These are phyloP conservation scores for Rhizoclosmatium sp. DNA, from an alignment of 192 early-diverging fungal species.

Conservation along the genomic window DNA sequence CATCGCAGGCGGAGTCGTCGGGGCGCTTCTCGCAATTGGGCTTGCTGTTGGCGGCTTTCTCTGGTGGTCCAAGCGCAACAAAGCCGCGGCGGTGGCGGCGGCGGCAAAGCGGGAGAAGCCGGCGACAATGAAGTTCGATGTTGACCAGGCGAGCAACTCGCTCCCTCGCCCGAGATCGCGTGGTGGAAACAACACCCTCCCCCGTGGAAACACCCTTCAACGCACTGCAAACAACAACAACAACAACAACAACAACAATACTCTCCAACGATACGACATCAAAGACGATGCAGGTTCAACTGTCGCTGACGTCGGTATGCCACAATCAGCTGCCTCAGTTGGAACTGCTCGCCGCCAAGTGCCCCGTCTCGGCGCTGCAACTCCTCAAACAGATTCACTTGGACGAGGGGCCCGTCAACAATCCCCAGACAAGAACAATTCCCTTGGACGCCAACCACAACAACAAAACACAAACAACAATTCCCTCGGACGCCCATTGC, in stretches of 20 bases:
- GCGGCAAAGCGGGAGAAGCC: background rate
- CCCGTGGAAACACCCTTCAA: background rate
- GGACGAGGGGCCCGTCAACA: background rate
- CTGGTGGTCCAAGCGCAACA: background rate
- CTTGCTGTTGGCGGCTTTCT: conserved; percentile 7
- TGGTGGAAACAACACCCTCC: background rate
- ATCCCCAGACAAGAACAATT: conserved; percentile 1
- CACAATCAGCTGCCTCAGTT: background rate
- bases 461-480: conserved; percentile 8
- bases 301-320: background rate
- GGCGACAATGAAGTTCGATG: background rate
- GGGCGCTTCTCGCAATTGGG: background rate
- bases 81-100: background rate
- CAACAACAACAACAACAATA: background rate
- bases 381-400: background rate
- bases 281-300: too few species aligned
- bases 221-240: background rate
- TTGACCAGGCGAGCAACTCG: background rate
- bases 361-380: background rate
- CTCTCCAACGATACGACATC: background rate
- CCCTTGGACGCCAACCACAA: background rate
- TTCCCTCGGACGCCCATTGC: conserved; percentile 30
- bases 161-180: background rate
- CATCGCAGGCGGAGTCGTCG: conserved; percentile 30
- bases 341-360: background rate